phyloP scores from a whole-genome alignment of 345 rosid species.

The Erucastrum elatum region DNA sequence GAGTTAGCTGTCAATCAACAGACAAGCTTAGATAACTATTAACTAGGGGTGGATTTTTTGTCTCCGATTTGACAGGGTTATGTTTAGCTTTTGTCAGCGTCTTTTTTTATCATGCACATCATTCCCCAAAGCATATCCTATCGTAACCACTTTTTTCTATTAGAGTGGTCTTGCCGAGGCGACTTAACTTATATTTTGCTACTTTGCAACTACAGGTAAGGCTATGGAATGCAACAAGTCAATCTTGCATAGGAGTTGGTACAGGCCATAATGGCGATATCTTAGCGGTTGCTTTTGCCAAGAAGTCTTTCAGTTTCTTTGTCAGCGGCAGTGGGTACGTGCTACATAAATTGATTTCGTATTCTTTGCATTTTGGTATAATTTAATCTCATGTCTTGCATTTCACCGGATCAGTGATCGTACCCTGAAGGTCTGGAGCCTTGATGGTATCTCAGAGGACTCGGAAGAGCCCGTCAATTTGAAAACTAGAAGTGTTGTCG shows the following conservation, averaged over 20 bases:
- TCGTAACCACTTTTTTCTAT: too few species aligned
- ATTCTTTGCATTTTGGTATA: neutral
- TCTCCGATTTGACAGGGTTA: too few species aligned
- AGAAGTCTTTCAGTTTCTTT: slow-evolving; percentile 63
- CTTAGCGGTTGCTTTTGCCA: slow-evolving; percentile 89
- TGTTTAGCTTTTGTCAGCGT: slow-evolving; percentile 2
- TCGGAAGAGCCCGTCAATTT: slow-evolving; percentile 59
- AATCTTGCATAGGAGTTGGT: slow-evolving; percentile 82
- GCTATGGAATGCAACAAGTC: slow-evolving; percentile 74
- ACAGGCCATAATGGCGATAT: slow-evolving; percentile 89
- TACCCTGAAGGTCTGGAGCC: slow-evolving; percentile 91
- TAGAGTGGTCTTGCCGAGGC: neutral
- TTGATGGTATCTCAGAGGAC: slow-evolving; percentile 65
- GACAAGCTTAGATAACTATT: slow-evolving; percentile 12
- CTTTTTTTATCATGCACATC: neutral
- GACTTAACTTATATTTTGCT: slow-evolving; percentile 15
- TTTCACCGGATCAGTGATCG: slow-evolving; percentile 65
- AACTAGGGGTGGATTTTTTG: slow-evolving; percentile 6
- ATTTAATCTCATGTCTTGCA: slow-evolving; percentile 14
- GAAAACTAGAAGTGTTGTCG: slow-evolving; percentile 87
- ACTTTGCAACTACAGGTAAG: slow-evolving; percentile 57
- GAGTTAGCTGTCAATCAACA: slow-evolving; percentile 7
- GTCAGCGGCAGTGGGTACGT: slow-evolving; percentile 93
- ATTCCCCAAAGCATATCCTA: slow-evolving; percentile 3
- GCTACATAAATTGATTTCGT: slow-evolving; percentile 8